These are phyloP conservation scores for Lactarius tabidus DNA, from an alignment of 768 basidiomycete genomes.

Conservation along the genomic window DNA sequence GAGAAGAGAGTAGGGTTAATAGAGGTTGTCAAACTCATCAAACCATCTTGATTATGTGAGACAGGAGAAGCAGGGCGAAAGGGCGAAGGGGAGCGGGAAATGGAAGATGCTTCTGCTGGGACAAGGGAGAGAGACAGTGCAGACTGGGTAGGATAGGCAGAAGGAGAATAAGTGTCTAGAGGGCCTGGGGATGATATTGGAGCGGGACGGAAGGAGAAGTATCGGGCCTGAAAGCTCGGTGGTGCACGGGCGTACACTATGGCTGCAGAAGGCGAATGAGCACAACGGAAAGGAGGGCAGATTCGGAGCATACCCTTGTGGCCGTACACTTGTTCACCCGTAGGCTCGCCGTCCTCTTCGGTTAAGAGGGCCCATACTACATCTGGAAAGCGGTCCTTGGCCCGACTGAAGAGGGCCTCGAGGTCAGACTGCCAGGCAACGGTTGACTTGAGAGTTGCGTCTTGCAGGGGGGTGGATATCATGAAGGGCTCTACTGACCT, in stretches of 20 bases:
- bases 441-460: conserved; percentile 67
- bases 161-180: conserved; percentile 35
- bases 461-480: conserved; percentile 41
- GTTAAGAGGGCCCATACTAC: conserved; percentile 80
- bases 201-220: conserved; percentile 73
- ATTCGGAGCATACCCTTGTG: conserved; percentile 73
- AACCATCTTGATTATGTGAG: conserved; percentile 37
- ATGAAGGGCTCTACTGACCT: conserved; percentile 10
- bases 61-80: conserved; percentile 37
- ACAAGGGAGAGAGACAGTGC: conserved; percentile 53
- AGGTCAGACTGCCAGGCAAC: conserved; percentile 79
- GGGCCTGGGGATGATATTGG: conserved; percentile 49
- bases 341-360: conserved; percentile 43
- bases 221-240: conserved; percentile 84
- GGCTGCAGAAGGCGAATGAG: conserved; percentile 43
- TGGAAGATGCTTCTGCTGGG: conserved; percentile 41
- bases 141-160: conserved; percentile 53
- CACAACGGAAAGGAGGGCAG: not conserved
- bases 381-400: conserved; percentile 94
- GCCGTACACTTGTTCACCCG: conserved; percentile 68
- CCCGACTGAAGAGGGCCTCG: conserved; percentile 65
- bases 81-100: conserved; percentile 44
- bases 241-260: conserved; percentile 94
- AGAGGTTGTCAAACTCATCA: conserved; percentile 60
- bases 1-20: conserved; percentile 80